Evolutionary conservation across 345 rosid genomes (phyloP).

Genomic region (Angophora floribunda): DNA sequence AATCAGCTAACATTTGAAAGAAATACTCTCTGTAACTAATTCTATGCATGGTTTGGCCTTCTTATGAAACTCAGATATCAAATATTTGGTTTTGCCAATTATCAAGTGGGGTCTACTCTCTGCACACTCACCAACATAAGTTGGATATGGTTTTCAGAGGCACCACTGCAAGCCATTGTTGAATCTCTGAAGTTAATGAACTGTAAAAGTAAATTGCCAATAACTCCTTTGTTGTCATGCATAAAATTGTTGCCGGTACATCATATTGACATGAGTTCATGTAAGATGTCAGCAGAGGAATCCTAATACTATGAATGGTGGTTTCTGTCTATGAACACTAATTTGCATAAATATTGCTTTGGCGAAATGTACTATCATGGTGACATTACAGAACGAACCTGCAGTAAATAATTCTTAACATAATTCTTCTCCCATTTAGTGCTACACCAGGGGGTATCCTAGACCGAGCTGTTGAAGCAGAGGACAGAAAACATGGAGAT

Average conservation of each 20-base stretch:
- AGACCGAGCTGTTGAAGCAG: conserved; percentile 91
- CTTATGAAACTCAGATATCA: not conserved
- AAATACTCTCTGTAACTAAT: not conserved
- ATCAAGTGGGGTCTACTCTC: not conserved
- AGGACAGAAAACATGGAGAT: conserved; percentile 88
- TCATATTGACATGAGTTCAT: not conserved
- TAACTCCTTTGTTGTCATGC: not conserved
- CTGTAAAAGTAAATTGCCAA: not conserved
- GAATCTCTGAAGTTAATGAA: not conserved
- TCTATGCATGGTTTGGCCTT: not conserved
- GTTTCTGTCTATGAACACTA: not conserved
- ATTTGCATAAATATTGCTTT: not conserved
- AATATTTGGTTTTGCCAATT: not conserved
- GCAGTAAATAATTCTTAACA: not conserved
- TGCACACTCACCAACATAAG: not conserved
- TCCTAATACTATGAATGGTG: not conserved
- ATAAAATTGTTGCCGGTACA: not conserved
- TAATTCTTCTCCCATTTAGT: conserved; percentile 16
- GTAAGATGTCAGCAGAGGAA: not conserved
- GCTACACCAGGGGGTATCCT: conserved; percentile 87
- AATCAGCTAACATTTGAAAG: not conserved
- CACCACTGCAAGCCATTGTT: not conserved
- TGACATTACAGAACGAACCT: not conserved
- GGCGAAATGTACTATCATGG: not conserved
- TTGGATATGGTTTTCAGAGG: not conserved